These are phyloP conservation scores for Euphorbia peplus DNA, from an alignment of 345 rosid species.

Conservation along the genomic window DNA sequence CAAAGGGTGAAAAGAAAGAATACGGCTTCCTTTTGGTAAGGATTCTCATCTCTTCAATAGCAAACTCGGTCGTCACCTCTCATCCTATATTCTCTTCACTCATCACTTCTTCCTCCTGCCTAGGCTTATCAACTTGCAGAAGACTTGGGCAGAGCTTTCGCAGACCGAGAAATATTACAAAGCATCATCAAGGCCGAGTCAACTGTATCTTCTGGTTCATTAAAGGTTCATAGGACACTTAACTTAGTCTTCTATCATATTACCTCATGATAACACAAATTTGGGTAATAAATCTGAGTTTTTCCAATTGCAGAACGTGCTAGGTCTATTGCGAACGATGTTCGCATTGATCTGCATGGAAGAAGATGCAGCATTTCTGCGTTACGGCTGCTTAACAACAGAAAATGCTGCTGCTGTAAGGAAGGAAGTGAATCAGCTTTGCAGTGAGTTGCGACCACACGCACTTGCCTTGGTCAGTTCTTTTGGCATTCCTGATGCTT, in stretches of 20 bases:
- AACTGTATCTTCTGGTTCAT: slow-evolving; percentile 41
- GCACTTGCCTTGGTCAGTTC: slow-evolving; percentile 73
- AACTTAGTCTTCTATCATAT: background rate
- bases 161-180: slow-evolving; percentile 68
- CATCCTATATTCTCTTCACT: background rate
- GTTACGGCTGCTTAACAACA: slow-evolving; percentile 62
- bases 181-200: slow-evolving; percentile 57
- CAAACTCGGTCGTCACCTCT: slow-evolving; percentile 4
- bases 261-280: no score
- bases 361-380: slow-evolving; percentile 71
- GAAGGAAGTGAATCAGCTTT: slow-evolving; percentile 62
- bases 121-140: slow-evolving; percentile 85
- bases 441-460: slow-evolving; percentile 76
- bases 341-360: slow-evolving; percentile 63
- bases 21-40: slow-evolving; percentile 55
- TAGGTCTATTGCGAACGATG: slow-evolving; percentile 61
- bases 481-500: slow-evolving; percentile 72
- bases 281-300: background rate
- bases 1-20: slow-evolving; percentile 65
- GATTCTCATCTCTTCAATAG: background rate
- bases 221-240: slow-evolving; percentile 47
- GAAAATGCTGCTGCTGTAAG: slow-evolving; percentile 58
- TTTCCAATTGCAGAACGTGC: slow-evolving; percentile 43
- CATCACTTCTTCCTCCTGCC: slow-evolving; percentile 3
- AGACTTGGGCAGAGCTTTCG: slow-evolving; percentile 85